Percentiles rank a stretch among this genome's conserved stretches.
These are phyloP conservation scores for Diaporthe helianthi DNA, from an alignment of 2,329 filamentous ascomycete species.

Conservation along the genomic window DNA sequence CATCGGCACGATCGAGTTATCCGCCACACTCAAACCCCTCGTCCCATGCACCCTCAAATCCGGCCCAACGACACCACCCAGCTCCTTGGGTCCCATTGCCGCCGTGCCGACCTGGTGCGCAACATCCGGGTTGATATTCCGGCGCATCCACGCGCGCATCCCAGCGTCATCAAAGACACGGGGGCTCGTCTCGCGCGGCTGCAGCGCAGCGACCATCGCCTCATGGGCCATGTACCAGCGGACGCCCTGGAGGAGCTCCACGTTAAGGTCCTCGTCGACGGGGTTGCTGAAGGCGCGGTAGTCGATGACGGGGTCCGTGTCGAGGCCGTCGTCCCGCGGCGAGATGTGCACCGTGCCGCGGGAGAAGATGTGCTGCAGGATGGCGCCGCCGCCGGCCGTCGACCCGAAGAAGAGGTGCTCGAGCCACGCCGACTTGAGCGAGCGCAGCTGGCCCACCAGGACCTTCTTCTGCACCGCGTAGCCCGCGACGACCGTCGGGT, in stretches of 20 bases:
- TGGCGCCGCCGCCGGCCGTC: neutral
- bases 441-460: conserved; percentile 13
- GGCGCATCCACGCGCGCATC: conserved; percentile 7
- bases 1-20: conserved; percentile 28
- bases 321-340: conserved; percentile 45
- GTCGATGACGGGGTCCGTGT: conserved; percentile 47
- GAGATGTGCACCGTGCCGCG: conserved; percentile 33
- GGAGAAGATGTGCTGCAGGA: conserved; percentile 22
- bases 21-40: conserved; percentile 21
- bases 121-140: neutral
- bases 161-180: conserved; percentile 11
- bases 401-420: neutral
- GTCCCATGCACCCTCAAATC: conserved; percentile 28
- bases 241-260: conserved; percentile 48
- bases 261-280: conserved; percentile 46
- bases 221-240: conserved; percentile 39
- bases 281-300: conserved; percentile 49
- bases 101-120: conserved; percentile 24
- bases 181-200: conserved; percentile 14
- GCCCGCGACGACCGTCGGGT: conserved; percentile 5
- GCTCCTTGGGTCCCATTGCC: conserved; percentile 16
- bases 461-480: conserved; percentile 14
- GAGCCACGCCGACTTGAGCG: neutral
- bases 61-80: conserved; percentile 28
- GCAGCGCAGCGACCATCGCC: conserved; percentile 10